phyloP scores from a whole-genome alignment of 2,329 filamentous ascomycete species.

The Nothophoma quercina region DNA sequence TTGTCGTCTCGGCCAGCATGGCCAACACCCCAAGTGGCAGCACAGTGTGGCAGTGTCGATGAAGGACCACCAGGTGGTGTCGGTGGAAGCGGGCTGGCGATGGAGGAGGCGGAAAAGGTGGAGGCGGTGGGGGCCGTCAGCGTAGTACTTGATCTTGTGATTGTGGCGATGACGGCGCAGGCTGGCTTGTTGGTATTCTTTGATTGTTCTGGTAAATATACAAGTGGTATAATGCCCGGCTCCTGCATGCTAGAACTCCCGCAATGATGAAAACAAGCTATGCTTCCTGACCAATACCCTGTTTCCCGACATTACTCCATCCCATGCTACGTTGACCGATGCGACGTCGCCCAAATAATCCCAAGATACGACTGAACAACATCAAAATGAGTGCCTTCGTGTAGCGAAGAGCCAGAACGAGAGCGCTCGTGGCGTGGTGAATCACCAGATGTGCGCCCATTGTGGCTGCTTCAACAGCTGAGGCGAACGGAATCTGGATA shows the following conservation, averaged over 20 bases:
- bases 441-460: neutral
- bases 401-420: neutral
- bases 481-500: neutral
- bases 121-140: no score
- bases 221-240: constrained; percentile 20
- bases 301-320: no score
- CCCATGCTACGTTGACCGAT: neutral
- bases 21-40: no score
- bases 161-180: neutral
- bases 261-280: constrained; percentile 12
- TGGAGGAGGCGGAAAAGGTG: no score
- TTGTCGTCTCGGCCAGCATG: no score
- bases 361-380: neutral
- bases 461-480: neutral
- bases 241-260: constrained; percentile 18
- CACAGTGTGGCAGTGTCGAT: no score
- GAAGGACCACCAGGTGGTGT: no score
- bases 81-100: no score
- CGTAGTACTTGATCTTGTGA: no score
- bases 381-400: neutral
- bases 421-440: neutral
- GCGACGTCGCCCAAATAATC: neutral
- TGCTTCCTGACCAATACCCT: constrained; percentile 2
- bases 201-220: constrained; percentile 14
- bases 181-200: neutral